These are phyloP conservation scores for Sporothrix variecibatus DNA, from an alignment of 2,329 filamentous ascomycete species.

Conservation along the genomic window DNA sequence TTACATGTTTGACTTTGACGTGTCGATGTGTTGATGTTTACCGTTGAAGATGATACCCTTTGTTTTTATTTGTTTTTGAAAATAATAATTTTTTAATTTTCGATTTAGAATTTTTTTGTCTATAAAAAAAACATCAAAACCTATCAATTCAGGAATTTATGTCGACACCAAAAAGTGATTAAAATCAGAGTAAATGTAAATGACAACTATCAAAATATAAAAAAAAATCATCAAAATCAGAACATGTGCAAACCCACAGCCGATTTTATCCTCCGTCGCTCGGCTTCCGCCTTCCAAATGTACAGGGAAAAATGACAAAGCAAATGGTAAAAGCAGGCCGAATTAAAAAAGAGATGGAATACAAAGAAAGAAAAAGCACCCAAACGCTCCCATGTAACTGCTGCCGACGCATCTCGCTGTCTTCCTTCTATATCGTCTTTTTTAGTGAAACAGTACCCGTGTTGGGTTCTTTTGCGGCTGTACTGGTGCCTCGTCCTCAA, in stretches of 20 bases:
- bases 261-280: not conserved
- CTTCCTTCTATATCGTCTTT: not conserved
- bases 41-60: not conserved
- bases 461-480: slow-evolving; percentile 37
- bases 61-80: not conserved
- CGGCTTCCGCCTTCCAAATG: slow-evolving; percentile 7
- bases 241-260: not conserved
- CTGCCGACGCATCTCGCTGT: not conserved
- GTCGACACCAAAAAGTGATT: not conserved
- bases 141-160: not conserved
- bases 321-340: not conserved
- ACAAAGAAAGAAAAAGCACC: slow-evolving; percentile 4
- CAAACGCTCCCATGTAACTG: slow-evolving; percentile 14
- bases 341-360: not conserved
- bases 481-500: slow-evolving; percentile 45
- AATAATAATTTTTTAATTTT: not conserved
- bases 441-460: slow-evolving; percentile 46
- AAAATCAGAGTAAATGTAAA: not conserved
- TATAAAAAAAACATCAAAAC: not conserved
- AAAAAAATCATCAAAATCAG: not conserved
- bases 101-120: not conserved
- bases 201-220: not conserved
- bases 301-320: not conserved
- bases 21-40: no score
- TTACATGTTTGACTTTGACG: not conserved